These are phyloP conservation scores for Sarocladium kiliense DNA, from an alignment of 2,329 filamentous ascomycete species.

Conservation along the genomic window DNA sequence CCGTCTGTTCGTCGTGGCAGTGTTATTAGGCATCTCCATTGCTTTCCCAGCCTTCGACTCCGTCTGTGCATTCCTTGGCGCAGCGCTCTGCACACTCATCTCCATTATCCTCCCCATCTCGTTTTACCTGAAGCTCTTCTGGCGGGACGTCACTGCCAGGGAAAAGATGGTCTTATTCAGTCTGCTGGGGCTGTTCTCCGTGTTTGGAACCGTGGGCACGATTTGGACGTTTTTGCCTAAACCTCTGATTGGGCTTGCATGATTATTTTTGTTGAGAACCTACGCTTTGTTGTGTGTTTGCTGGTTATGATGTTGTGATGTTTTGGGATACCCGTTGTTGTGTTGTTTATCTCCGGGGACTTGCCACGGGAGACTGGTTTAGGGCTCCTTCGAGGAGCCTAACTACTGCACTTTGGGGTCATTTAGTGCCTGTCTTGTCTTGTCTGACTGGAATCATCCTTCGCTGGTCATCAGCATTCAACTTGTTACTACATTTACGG, in stretches of 20 bases:
- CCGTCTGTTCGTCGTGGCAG: constrained; percentile 60
- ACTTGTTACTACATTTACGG: too few relatives aligned
- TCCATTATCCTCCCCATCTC: constrained; percentile 84
- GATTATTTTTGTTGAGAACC: background rate
- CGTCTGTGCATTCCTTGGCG: constrained; percentile 88
- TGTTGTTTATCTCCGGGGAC: background rate
- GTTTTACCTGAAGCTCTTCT: constrained; percentile 89
- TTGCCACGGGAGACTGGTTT: too few relatives aligned
- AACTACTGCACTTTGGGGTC: too few relatives aligned
- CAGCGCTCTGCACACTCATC: constrained; percentile 86
- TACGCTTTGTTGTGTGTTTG: too few relatives aligned
- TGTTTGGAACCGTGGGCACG: constrained; percentile 72
- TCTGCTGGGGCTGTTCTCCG: constrained; percentile 63
- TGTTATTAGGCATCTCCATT: constrained; percentile 70
- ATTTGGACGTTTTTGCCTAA: constrained; percentile 85
- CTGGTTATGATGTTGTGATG: background rate
- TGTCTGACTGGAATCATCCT: too few relatives aligned
- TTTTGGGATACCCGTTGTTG: constrained; percentile 3
- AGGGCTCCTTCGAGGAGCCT: too few relatives aligned
- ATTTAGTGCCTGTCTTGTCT: too few relatives aligned
- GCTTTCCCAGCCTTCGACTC: constrained; percentile 74
- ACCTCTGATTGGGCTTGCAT: constrained; percentile 53
- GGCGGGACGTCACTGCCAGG: constrained; percentile 56
- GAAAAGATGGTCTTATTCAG: constrained; percentile 65
- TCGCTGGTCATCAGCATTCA: too few relatives aligned